These are phyloP conservation scores for Musa balbisiana DNA, from an alignment of 202 grass and related monocot species.

Conservation along the genomic window DNA sequence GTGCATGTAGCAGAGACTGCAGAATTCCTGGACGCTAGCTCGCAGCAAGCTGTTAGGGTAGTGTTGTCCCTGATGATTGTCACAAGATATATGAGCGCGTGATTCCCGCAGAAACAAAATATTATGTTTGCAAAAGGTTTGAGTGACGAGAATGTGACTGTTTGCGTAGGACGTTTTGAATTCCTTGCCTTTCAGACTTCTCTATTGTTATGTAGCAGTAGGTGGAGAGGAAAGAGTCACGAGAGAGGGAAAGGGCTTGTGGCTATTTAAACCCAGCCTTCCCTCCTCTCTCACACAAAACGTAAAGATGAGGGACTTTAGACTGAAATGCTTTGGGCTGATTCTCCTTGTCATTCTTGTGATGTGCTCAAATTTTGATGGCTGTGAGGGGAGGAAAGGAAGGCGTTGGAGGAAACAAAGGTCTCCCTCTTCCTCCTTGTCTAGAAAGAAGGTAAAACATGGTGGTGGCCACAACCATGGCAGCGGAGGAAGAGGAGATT, in stretches of 20 bases:
- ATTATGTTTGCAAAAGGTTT: background rate
- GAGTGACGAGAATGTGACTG: background rate
- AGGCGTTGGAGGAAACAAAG: slow-evolving; percentile 65
- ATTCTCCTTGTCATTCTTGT: slow-evolving; percentile 71
- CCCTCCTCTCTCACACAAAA: slow-evolving; percentile 9
- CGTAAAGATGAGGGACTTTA: slow-evolving; percentile 40
- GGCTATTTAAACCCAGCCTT: slow-evolving; percentile 4
- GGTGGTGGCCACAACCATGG: slow-evolving; percentile 25
- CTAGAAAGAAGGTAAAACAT: slow-evolving; percentile 56
- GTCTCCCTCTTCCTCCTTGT: slow-evolving; percentile 35
- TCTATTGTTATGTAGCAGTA: background rate
- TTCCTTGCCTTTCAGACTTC: background rate
- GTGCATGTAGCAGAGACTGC: no score
- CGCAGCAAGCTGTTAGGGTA: no score
- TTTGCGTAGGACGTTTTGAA: background rate
- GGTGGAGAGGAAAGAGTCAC: background rate
- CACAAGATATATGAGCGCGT: background rate
- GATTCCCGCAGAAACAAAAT: background rate
- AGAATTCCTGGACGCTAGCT: background rate
- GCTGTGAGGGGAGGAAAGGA: slow-evolving; percentile 69
- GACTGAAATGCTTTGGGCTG: slow-evolving; percentile 45
- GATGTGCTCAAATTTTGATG: slow-evolving; percentile 62
- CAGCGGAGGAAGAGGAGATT: background rate
- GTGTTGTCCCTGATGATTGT: no score
- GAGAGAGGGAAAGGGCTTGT: background rate